These are phyloP conservation scores for Backusella tuberculispora DNA, from an alignment of 192 early-diverging fungal species.

Conservation along the genomic window DNA sequence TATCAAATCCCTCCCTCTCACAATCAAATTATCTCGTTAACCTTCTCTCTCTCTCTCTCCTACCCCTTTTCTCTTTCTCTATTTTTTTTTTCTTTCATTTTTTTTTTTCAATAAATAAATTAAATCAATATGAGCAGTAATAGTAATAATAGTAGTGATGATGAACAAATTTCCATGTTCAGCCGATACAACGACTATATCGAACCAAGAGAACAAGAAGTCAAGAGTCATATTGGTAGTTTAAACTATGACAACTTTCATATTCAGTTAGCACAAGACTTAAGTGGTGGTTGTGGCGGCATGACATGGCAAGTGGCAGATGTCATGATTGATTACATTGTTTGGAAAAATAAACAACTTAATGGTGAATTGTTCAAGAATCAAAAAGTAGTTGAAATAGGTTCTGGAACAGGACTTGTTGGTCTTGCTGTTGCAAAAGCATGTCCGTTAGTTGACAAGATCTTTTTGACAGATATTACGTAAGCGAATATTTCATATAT, in stretches of 20 bases:
- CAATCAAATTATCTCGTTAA: too few species aligned
- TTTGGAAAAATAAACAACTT: slow-evolving; percentile 28
- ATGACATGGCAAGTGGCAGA: slow-evolving; percentile 55
- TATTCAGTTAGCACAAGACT: slow-evolving; percentile 30
- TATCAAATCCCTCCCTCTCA: too few species aligned
- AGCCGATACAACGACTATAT: neutral
- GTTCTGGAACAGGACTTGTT: slow-evolving; percentile 55
- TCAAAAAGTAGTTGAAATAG: slow-evolving; percentile 42
- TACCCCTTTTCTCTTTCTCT: too few species aligned
- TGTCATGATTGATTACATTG: slow-evolving; percentile 45
- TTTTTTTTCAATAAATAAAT: too few species aligned
- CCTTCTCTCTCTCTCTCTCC: too few species aligned
- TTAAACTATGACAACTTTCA: slow-evolving; percentile 5
- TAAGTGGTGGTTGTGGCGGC: slow-evolving; percentile 49
- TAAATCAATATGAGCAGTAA: too few species aligned
- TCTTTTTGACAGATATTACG: slow-evolving; percentile 54
- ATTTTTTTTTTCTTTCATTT: too few species aligned
- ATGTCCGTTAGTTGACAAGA: slow-evolving; percentile 26
- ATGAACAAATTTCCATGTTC: neutral
- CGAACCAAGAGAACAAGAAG: neutral
- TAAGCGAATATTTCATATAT: slow-evolving; percentile 18
- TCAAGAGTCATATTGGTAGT: neutral
- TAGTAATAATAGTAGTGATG: neutral
- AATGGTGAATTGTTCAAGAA: slow-evolving; percentile 3
- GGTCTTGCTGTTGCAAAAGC: slow-evolving; percentile 47